Evolutionary conservation across 495 filamentous ascomycete species (phyloP).

Genomic region (Penicillium macrosclerotiorum): DNA sequence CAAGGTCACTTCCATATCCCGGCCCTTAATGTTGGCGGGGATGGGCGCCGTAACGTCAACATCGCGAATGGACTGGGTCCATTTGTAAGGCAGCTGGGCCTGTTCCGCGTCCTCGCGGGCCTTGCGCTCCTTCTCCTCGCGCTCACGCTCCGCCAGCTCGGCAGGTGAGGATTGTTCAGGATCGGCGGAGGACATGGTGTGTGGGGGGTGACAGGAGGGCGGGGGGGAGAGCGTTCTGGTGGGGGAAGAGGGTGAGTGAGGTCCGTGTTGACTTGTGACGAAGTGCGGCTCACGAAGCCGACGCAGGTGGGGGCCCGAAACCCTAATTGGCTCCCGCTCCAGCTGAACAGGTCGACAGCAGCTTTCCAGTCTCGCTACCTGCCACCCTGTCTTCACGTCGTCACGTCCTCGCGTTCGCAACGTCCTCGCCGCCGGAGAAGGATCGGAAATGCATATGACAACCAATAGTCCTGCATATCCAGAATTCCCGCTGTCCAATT

Average conservation of each 20-base stretch:
- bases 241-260: background rate
- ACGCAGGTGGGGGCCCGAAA: too few relatives aligned
- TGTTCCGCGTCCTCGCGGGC: slow-evolving; percentile 84
- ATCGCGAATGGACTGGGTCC: slow-evolving; percentile 93
- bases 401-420: too few relatives aligned
- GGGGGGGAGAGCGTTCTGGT: too few relatives aligned
- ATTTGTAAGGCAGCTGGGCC: slow-evolving; percentile 91
- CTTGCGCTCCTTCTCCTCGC: slow-evolving; percentile 64
- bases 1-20: slow-evolving; percentile 79
- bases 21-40: slow-evolving; percentile 75
- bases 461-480: background rate
- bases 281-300: too few relatives aligned
- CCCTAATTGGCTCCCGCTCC: too few relatives aligned
- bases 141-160: slow-evolving; percentile 50
- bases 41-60: slow-evolving; percentile 78
- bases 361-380: too few relatives aligned
- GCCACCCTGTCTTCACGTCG: too few relatives aligned
- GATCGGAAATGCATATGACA: background rate
- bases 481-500: background rate
- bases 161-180: slow-evolving; percentile 49
- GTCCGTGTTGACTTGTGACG: slow-evolving; percentile 1
- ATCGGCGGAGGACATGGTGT: slow-evolving; percentile 25
- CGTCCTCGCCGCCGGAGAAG: too few relatives aligned
- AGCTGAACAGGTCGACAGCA: too few relatives aligned
- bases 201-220: background rate